phyloP scores from a whole-genome alignment of 106 monocot species.

The Gastrodia elata region DNA sequence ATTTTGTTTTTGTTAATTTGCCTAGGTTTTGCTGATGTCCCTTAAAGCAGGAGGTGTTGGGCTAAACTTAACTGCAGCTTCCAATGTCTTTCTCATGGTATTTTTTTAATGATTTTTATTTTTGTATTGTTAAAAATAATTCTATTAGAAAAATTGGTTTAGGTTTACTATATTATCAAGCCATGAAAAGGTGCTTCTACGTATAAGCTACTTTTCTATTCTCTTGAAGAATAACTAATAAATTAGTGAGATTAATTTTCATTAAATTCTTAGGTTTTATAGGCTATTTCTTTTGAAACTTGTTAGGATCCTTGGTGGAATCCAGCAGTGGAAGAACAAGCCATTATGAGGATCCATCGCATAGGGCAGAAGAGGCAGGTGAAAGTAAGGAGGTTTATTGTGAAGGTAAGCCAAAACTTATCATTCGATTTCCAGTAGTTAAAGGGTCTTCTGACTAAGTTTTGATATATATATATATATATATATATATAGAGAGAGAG shows the following conservation, averaged over 20 bases:
- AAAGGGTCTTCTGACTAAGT: too few species aligned
- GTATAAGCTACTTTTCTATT: too few species aligned
- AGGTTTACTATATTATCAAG: too few species aligned
- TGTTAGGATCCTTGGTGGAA: constrained; percentile 99
- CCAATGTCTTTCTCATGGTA: constrained; percentile 90
- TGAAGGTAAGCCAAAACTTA: constrained; percentile 43
- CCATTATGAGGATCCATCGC: constrained; percentile 84
- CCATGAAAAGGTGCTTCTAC: too few species aligned
- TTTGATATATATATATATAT: too few species aligned
- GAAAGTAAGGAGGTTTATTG: constrained; percentile 72
- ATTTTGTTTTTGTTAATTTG: background rate
- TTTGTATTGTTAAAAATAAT: too few species aligned
- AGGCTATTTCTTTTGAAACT: background rate
- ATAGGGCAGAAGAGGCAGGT: constrained; percentile 81
- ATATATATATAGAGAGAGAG: too few species aligned
- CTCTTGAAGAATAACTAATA: too few species aligned
- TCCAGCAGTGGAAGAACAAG: constrained; percentile 96
- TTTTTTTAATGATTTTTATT: background rate
- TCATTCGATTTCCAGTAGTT: background rate
- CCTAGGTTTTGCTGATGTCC: constrained; percentile 69
- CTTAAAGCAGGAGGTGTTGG: constrained; percentile 93
- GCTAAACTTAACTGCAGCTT: constrained; percentile 81
- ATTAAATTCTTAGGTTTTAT: background rate
- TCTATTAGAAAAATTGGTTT: too few species aligned
- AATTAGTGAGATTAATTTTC: too few species aligned